Base-by-base conservation (phyloP, 352 stramenopile species). In the Phytophthora europaea region DNA sequence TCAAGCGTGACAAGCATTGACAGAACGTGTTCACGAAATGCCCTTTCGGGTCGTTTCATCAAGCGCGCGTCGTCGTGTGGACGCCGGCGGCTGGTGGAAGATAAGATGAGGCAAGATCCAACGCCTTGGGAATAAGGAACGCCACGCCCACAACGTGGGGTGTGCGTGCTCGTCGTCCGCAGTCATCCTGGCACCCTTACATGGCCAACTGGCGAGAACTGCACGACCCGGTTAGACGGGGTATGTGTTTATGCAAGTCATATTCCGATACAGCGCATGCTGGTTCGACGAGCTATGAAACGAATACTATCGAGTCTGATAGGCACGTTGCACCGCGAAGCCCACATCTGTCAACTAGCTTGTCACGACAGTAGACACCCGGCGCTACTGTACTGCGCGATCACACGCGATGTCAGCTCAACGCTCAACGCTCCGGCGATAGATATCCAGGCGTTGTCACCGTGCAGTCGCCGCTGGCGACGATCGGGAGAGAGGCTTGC, bases 61-160 rank as follows among this genome's bases (percentile, higher is more conserved):
- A 68, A 67, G 8, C 48, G 20, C 4, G 43, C 15, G 16, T 15
- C 34, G n/a, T 31, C 43, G 65, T 66, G 56, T 58, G 52, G 28
- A 52, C 13, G 28, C n/a, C n/a, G 12, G 26, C 57, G 58, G 40
- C 45, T 70, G 58, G 51, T 28, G n/a, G 57, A 54, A 55, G 65
- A 77, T 70, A 75, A 75, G 66, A 69, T 75, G 65, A 72, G 47
- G 66, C 60, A 64, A 76, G 59, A 68, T 53, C 28, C 63, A 58
- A 36, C 56, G 28, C 16, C 26, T 50, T 34, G 2, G 22, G 50
- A 34, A 66, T 60, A 55, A 65, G 65, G 58, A 45, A 68, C 59
- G 59, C 26, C 43, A 22, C 18, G 16, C 5, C 15, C 43, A 13
- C 16, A 50, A 50, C 43, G 43, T 50, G 43, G 5, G 45, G 47